These are phyloP conservation scores for Elsinoe australis DNA, from an alignment of 2,329 filamentous ascomycete species.

Conservation along the genomic window DNA sequence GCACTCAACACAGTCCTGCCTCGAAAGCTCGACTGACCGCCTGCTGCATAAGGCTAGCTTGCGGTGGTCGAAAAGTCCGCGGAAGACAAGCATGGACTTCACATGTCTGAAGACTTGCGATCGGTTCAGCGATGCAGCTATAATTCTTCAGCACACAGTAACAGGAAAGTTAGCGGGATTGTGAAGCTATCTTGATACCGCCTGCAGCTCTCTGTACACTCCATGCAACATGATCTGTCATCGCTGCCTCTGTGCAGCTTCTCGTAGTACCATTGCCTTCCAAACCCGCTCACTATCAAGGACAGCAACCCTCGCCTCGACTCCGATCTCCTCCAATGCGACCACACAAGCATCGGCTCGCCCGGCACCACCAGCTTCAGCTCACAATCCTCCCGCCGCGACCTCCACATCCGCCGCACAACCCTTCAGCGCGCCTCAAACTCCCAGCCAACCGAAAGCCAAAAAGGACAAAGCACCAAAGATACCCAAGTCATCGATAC, in stretches of 20 bases:
- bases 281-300: constrained; percentile 2
- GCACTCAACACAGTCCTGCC: no score
- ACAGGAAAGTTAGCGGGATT: no score
- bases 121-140: no score
- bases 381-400: constrained; percentile 29
- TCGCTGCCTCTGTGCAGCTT: constrained; percentile 32
- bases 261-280: constrained; percentile 20
- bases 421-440: constrained; percentile 38
- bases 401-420: constrained; percentile 41
- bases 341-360: constrained; percentile 26
- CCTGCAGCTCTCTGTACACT: no score
- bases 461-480: constrained; percentile 28
- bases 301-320: constrained; percentile 20
- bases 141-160: no score
- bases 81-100: no score
- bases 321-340: constrained; percentile 25
- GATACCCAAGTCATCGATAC: constrained; percentile 42
- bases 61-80: no score
- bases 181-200: no score
- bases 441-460: constrained; percentile 25
- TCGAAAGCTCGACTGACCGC: no score
- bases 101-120: no score
- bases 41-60: no score
- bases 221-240: constrained; percentile 37
- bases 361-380: constrained; percentile 20